Evolutionary conservation across 192 early-diverging fungal species (phyloP).

Genomic region (Coemansia sp.): DNA sequence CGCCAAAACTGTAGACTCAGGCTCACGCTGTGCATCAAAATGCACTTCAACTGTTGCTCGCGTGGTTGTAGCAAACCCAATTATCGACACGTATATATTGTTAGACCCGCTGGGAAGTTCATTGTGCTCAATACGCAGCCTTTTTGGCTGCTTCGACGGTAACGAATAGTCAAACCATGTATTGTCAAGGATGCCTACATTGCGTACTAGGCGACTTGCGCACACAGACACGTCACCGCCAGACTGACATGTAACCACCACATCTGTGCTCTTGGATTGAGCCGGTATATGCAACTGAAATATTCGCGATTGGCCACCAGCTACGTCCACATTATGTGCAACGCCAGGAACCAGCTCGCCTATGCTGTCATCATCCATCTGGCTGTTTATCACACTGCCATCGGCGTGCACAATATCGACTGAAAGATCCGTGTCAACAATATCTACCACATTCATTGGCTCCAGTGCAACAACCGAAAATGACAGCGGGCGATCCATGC

Average conservation of each 20-base stretch:
- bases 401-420: conserved; percentile 68
- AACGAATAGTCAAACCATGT: conserved; percentile 35
- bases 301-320: neutral
- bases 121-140: conserved; percentile 12
- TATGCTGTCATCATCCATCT: neutral
- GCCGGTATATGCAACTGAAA: conserved; percentile 21
- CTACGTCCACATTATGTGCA: neutral
- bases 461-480: conserved; percentile 72
- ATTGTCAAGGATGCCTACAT: conserved; percentile 21
- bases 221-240: conserved; percentile 41
- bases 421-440: conserved; percentile 78
- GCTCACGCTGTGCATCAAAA: conserved; percentile 8
- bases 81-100: conserved; percentile 21
- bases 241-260: conserved; percentile 17
- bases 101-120: conserved; percentile 17
- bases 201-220: conserved; percentile 32
- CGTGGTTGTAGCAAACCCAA: conserved; percentile 13
- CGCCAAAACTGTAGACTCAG: neutral
- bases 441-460: conserved; percentile 63
- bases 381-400: conserved; percentile 1
- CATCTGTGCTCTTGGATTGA: conserved; percentile 2
- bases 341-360: conserved; percentile 16
- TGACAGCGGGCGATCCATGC: conserved; percentile 31
- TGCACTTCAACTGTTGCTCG: conserved; percentile 14
- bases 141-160: conserved; percentile 34